Percentiles rank a stretch among this genome's conserved stretches.
Evolutionary conservation across 2,329 filamentous ascomycete genomes (phyloP).

Genomic region (Arachnopeziza araneosa): DNA sequence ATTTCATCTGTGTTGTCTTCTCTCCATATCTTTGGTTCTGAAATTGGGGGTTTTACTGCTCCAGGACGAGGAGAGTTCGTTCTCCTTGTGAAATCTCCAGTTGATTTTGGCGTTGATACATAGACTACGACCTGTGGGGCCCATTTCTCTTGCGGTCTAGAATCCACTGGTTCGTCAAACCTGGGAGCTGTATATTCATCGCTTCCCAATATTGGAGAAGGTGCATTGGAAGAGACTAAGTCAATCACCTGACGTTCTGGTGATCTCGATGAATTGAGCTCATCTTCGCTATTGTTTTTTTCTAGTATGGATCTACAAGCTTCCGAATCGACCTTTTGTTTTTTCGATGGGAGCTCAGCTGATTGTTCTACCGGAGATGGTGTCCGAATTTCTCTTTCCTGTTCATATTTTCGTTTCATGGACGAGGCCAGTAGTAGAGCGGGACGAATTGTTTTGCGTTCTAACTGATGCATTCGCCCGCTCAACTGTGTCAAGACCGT

Average conservation of each 20-base stretch:
- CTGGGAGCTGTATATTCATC: background rate
- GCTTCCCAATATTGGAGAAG: background rate
- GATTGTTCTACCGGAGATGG: background rate
- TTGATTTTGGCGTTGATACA: background rate
- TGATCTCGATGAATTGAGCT: background rate
- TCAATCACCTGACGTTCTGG: background rate
- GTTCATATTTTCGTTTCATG: background rate
- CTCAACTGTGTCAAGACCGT: slow-evolving; percentile 19
- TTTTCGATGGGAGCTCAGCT: background rate
- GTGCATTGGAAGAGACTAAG: background rate
- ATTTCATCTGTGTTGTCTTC: background rate
- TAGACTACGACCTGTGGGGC: background rate
- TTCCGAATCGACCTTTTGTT: background rate
- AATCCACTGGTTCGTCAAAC: background rate
- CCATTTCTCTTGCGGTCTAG: background rate
- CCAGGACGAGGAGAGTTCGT: background rate
- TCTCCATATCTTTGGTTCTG: background rate
- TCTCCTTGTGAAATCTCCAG: background rate
- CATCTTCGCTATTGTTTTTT: background rate
- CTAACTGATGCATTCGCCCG: slow-evolving; percentile 12
- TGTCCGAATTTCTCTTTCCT: background rate
- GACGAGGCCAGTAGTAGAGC: background rate
- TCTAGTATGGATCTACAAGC: background rate
- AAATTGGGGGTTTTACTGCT: background rate
- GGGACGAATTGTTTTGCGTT: background rate